These are phyloP conservation scores for Gossypium arboreum DNA, from an alignment of 345 rosid species.

Conservation along the genomic window DNA sequence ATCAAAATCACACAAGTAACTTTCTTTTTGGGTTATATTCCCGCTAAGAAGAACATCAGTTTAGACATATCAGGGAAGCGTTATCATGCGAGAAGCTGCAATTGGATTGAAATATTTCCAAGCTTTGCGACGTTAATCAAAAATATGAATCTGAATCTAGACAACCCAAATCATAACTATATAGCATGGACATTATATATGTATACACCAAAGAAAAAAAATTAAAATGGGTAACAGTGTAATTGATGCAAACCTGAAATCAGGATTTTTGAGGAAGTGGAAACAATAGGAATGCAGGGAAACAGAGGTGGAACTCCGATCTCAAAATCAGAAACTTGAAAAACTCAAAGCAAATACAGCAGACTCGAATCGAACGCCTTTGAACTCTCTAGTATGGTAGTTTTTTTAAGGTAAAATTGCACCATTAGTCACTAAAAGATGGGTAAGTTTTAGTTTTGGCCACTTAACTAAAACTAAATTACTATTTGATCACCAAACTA, in stretches of 20 bases:
- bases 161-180: not conserved
- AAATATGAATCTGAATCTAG: not conserved
- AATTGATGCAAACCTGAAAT: not conserved
- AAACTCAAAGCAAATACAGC: not conserved
- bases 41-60: not conserved
- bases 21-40: not conserved
- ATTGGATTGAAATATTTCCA: not conserved
- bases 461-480: too few species aligned
- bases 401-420: too few species aligned
- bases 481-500: too few species aligned
- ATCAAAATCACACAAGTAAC: not conserved
- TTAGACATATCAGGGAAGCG: too few species aligned
- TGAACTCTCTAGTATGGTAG: too few species aligned
- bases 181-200: not conserved
- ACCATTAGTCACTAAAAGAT: too few species aligned
- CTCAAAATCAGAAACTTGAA: not conserved
- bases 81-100: not conserved
- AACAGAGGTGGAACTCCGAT: not conserved
- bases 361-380: too few species aligned
- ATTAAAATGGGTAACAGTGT: not conserved
- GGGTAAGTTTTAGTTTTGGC: too few species aligned
- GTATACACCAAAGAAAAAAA: not conserved
- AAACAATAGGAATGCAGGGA: not conserved
- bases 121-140: not conserved
- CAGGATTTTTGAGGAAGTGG: not conserved